Conservation (phyloP, 352 stramenopile species). For the Globisporangium heterothallicum region DNA sequence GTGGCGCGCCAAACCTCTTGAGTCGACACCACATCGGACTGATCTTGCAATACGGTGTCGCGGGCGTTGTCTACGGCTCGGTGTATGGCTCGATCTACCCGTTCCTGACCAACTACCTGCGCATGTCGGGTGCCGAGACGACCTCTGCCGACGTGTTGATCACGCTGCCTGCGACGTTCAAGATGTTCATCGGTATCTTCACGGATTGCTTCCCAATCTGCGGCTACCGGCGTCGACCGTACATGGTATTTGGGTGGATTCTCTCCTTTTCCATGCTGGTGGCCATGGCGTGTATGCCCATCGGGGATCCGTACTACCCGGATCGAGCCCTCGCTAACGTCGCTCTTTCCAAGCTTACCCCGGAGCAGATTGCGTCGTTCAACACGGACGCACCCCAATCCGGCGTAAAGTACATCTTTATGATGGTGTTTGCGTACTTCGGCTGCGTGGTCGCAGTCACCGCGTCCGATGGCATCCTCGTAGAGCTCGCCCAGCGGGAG, state of each 20-base stretch:
- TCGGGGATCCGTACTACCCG: conserved; percentile 18
- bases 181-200: conserved; percentile 29
- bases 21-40: conserved; percentile 16
- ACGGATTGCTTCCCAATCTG: conserved; percentile 26
- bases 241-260: conserved; percentile 39
- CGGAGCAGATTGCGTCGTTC: conserved; percentile 8
- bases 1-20: conserved; percentile 17
- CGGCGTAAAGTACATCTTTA: conserved; percentile 24
- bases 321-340: conserved; percentile 7
- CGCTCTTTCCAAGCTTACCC: conserved; percentile 6
- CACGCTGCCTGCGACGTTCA: conserved; percentile 23
- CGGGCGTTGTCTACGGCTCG: conserved; percentile 20
- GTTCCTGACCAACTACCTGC: conserved; percentile 17
- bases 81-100: conserved; percentile 11
- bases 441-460: conserved; percentile 51
- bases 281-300: conserved; percentile 13
- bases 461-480: conserved; percentile 35
- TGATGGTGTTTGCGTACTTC: conserved; percentile 43
- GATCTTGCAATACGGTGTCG: conserved; percentile 20
- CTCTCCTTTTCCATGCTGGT: conserved; percentile 15
- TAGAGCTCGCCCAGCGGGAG: conserved; percentile 26
- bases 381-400: conserved; percentile 17
- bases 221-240: conserved; percentile 22
- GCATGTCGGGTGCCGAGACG: conserved; percentile 13
- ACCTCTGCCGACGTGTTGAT: conserved; percentile 21